Evolutionary conservation across 108 stramenopile genomes (phyloP), one percentile per base, ranked within the genome.

Genomic region (Cyclotella sp.): DNA sequence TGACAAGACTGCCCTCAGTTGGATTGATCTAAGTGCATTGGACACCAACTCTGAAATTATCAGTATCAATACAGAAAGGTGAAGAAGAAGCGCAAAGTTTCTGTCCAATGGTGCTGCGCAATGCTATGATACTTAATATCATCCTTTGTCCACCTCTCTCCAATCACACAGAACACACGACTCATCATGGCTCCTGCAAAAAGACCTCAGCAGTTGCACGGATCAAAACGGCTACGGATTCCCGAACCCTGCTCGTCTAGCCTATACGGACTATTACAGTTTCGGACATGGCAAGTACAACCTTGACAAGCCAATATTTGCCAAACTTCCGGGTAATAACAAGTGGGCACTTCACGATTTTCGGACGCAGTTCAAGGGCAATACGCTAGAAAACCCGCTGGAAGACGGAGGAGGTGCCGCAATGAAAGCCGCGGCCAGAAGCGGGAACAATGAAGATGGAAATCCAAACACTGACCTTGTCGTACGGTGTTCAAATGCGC

Each of bases 261-360:
- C 79, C 39, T 34, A 80, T 21, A 75, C 16, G 40, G 79, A 80
- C 52, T 75, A 68, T 39, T 63, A 13, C 45, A 76, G 74, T 22
- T 29, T 12, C 28, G 79, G 79, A 12, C 54, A 47, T 24, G 73
- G 73, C 16, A 80, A 54, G 43, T 84, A 63, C 64, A 78, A 71
- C 18, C 44, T 55, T 0, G 76, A 84, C 75, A 60, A 45, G 16
- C 69, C 76, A 9, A 63, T 75, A 21, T 84, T 78, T 74, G 79
- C 63, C 60, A 76, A 71, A 49, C 60, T 78, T 59, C 65, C 76
- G 2, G 44, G 26, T 22, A 34, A 63, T 30, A 76, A n/a, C n/a
- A n/a, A 76, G 30, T 80, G 79, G 79, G 73, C 79, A 24, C 54
- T 80, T 27, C 68, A 80, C 30, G 79, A 80, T 41, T 42, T 54